Conservation (phyloP, 2,329 filamentous ascomycete genomes). For the Microcyclospora pomicola region DNA sequence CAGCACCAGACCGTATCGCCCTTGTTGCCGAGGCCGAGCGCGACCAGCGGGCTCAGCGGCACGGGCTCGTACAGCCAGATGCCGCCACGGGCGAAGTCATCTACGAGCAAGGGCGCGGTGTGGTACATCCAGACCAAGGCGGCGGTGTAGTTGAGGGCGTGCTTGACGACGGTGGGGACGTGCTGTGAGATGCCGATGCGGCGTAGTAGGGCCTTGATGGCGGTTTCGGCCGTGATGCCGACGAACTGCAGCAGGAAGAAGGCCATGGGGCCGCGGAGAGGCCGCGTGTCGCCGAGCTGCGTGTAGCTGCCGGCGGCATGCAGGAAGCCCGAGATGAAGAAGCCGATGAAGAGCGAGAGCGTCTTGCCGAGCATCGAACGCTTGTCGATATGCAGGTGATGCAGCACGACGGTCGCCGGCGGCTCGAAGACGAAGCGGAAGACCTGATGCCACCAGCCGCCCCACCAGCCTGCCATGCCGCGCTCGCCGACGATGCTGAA, state of each 20-base stretch:
- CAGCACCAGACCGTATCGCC: slow-evolving; percentile 57
- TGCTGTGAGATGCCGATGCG: slow-evolving; percentile 15
- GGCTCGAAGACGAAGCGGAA: slow-evolving; percentile 62
- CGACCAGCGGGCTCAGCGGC: slow-evolving; percentile 58
- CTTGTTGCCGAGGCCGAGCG: slow-evolving; percentile 47
- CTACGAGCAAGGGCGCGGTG: slow-evolving; percentile 51
- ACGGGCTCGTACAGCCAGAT: slow-evolving; percentile 73
- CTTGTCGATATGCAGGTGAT: slow-evolving; percentile 16
- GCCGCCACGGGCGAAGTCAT: slow-evolving; percentile 62
- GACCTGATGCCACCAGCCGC: slow-evolving; percentile 79
- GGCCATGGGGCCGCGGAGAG: slow-evolving; percentile 37
- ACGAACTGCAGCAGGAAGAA: slow-evolving; percentile 63
- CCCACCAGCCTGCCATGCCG: slow-evolving; percentile 73
- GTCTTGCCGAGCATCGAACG: slow-evolving; percentile 24
- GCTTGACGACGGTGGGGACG: slow-evolving; percentile 35
- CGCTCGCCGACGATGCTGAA: slow-evolving; percentile 45
- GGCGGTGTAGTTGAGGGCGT: slow-evolving; percentile 47
- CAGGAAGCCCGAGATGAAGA: slow-evolving; percentile 51
- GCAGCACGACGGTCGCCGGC: slow-evolving; percentile 38
- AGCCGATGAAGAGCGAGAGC: slow-evolving; percentile 40
- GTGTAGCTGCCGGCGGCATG: slow-evolving; percentile 60
- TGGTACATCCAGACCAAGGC: slow-evolving; percentile 53
- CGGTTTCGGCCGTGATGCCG: slow-evolving; percentile 49
- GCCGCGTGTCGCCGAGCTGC: slow-evolving; percentile 45
- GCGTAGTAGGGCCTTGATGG: slow-evolving; percentile 25